Percentiles rank a stretch among this genome's conserved stretches.
phyloP scores from a whole-genome alignment of 306 rosid genomes.

The Cucurbita argyrosperma region DNA sequence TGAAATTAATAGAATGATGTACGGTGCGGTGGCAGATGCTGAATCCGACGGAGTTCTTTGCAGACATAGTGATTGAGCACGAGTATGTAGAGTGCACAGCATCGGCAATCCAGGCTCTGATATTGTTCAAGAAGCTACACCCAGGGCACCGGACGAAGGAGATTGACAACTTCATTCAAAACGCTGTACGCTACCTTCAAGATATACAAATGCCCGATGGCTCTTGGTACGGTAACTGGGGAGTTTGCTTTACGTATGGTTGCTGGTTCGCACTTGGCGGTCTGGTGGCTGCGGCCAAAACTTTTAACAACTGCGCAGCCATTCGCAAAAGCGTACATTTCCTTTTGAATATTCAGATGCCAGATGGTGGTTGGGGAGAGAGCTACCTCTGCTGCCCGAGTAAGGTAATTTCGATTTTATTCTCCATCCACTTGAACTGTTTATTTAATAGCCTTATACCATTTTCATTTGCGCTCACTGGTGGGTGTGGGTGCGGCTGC shows the following conservation, averaged over 20 bases:
- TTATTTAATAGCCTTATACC: too few relatives aligned
- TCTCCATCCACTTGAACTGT: too few relatives aligned
- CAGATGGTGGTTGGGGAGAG: constrained; percentile 73
- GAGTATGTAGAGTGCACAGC: constrained; percentile 15
- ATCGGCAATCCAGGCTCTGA: constrained; percentile 12
- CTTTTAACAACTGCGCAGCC: constrained; percentile 22
- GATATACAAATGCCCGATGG: constrained; percentile 6
- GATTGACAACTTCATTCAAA: constrained; percentile 1
- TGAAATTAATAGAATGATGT: background rate
- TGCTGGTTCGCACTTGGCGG: constrained; percentile 53
- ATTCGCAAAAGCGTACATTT: constrained; percentile 36
- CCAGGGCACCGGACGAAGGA: constrained; percentile 7
- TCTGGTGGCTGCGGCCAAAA: constrained; percentile 39
- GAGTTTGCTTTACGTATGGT: constrained; percentile 52
- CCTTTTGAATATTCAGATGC: constrained; percentile 28
- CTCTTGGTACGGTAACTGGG: constrained; percentile 24
- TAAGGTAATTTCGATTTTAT: constrained; percentile 15
- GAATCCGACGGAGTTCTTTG: constrained; percentile 7
- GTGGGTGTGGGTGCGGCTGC: background rate
- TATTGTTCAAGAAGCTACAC: constrained; percentile 7
- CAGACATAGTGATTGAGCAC: constrained; percentile 9
- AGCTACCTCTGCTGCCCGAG: constrained; percentile 41
- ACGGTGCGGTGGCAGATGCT: background rate
- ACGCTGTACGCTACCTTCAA: background rate
- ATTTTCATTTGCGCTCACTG: background rate